phyloP scores from a whole-genome alignment of 192 early-diverging fungal genomes.

The Gamsiella multidivaricata region DNA sequence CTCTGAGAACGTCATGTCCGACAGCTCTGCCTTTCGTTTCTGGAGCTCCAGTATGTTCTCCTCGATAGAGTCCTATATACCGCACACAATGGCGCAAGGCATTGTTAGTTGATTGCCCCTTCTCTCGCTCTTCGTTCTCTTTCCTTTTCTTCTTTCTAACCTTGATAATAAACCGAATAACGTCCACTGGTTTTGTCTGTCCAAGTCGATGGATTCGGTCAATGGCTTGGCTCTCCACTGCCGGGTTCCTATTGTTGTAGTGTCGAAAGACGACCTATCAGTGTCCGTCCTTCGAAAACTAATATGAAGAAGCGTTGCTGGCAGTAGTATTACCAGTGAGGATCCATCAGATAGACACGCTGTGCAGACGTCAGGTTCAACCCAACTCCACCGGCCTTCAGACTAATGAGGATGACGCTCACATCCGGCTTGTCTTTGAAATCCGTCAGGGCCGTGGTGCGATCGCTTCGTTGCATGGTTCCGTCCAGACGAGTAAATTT shows the following conservation, averaged over 20 bases:
- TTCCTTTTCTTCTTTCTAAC: slow-evolving; percentile 13
- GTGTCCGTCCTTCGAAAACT: no score
- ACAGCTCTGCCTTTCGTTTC: slow-evolving; percentile 56
- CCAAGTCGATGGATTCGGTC: slow-evolving; percentile 87
- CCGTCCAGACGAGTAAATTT: slow-evolving; percentile 83
- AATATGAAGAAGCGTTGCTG: neutral
- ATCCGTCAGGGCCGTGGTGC: slow-evolving; percentile 62
- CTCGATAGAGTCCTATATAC: slow-evolving; percentile 57
- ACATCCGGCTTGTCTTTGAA: slow-evolving; percentile 68
- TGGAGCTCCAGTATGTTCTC: slow-evolving; percentile 66
- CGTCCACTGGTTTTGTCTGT: slow-evolving; percentile 71
- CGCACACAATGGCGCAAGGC: neutral
- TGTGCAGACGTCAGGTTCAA: slow-evolving; percentile 80
- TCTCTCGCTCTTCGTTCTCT: neutral
- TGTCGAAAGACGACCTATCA: no score
- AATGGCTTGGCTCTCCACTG: slow-evolving; percentile 83
- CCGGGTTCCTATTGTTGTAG: slow-evolving; percentile 72
- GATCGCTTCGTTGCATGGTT: slow-evolving; percentile 69
- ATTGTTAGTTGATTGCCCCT: neutral
- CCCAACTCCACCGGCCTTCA: slow-evolving; percentile 84
- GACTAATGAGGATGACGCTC: slow-evolving; percentile 73
- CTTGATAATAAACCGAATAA: slow-evolving; percentile 72
- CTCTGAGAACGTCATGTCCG: slow-evolving; percentile 55
- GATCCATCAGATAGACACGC: slow-evolving; percentile 78
- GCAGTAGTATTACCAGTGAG: slow-evolving; percentile 36